Conservation (phyloP, 2,329 filamentous ascomycete genomes). For the Hirsutella thompsonii region DNA sequence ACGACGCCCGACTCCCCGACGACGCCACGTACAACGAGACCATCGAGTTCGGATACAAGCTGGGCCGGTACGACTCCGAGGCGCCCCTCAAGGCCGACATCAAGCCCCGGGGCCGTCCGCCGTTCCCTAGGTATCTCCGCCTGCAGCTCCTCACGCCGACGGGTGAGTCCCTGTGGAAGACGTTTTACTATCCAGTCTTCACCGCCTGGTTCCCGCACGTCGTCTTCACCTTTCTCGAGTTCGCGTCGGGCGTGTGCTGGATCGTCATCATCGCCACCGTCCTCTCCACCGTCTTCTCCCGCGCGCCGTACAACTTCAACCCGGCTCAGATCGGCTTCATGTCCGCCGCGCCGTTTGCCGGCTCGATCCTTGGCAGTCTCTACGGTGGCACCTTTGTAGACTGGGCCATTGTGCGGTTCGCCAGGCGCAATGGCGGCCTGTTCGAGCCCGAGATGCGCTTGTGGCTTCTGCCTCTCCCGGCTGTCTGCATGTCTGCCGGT, state of each 20-base stretch:
- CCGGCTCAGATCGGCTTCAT: conserved; percentile 15
- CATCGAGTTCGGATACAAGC: not conserved
- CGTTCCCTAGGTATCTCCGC: not conserved
- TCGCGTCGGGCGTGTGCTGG: conserved; percentile 22
- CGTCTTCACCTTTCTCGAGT: conserved; percentile 24
- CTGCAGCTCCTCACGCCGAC: conserved; percentile 8
- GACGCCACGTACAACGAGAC: not conserved
- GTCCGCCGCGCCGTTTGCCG: conserved; percentile 19
- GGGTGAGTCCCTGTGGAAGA: conserved; percentile 6
- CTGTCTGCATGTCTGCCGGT: conserved; percentile 19
- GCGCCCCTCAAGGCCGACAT: not conserved
- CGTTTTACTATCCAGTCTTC: conserved; percentile 9
- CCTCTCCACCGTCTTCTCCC: conserved; percentile 20
- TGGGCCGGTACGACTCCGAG: not conserved
- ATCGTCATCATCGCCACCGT: conserved; percentile 18
- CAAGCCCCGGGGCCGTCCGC: not conserved
- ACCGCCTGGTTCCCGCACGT: conserved; percentile 22
- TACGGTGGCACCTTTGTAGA: conserved; percentile 26
- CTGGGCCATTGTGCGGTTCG: conserved; percentile 21
- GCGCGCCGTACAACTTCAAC: conserved; percentile 17
- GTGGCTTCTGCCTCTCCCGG: conserved; percentile 15
- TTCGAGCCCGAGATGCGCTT: conserved; percentile 33
- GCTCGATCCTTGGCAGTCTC: conserved; percentile 23
- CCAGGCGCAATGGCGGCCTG: conserved; percentile 23
- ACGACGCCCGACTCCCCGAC: not conserved